These are phyloP conservation scores for Diaporthe eres DNA, from an alignment of 2,329 filamentous ascomycete species.

Conservation along the genomic window DNA sequence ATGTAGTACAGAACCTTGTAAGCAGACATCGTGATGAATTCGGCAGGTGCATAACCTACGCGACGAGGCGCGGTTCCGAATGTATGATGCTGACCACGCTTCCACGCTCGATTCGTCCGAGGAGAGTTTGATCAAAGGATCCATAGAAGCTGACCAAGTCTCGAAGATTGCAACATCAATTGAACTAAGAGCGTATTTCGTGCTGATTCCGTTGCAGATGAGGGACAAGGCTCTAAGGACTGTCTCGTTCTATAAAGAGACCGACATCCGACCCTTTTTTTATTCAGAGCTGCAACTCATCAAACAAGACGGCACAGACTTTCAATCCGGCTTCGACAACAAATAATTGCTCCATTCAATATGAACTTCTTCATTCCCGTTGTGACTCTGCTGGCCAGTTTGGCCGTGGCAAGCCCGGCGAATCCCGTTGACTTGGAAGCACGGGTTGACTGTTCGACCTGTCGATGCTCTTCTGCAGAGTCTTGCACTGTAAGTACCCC, in stretches of 20 bases:
- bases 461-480: slow-evolving; percentile 41
- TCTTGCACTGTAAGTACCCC: slow-evolving; percentile 33
- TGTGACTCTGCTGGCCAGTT: slow-evolving; percentile 38
- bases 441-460: slow-evolving; percentile 38
- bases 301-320: neutral
- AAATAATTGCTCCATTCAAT: slow-evolving; percentile 8
- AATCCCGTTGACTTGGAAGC: slow-evolving; percentile 33
- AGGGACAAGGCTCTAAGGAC: neutral
- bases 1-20: neutral
- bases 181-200: neutral
- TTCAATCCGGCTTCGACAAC: neutral
- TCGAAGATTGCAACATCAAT: neutral
- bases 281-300: neutral
- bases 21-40: neutral
- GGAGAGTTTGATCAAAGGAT: neutral
- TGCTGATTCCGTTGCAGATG: neutral
- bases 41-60: neutral
- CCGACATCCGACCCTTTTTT: neutral
- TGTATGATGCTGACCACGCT: neutral
- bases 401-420: slow-evolving; percentile 38
- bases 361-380: slow-evolving; percentile 41
- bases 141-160: neutral
- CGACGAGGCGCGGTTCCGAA: neutral
- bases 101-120: no score
- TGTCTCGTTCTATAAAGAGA: neutral